Evolutionary conservation across 306 rosid genomes (phyloP).

Genomic region (Begonia loranthoides): DNA sequence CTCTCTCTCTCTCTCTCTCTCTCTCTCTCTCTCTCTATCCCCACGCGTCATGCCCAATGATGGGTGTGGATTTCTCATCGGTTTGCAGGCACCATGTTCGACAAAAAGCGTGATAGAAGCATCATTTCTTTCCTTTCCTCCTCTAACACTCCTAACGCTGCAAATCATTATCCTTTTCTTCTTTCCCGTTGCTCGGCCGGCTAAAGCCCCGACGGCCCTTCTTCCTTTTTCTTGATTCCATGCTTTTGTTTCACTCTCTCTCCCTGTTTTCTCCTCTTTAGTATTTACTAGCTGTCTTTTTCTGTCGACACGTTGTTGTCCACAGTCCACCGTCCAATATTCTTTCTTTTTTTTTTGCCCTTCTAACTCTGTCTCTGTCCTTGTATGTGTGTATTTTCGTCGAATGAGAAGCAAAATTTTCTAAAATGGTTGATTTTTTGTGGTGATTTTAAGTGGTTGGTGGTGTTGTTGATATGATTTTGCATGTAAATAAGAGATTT

Average conservation of each 20-base stretch:
- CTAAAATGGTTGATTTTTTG: not conserved
- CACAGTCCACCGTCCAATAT: constrained; percentile 2
- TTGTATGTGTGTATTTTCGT: constrained; percentile 3
- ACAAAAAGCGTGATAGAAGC: constrained; percentile 26
- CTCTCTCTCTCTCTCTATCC: too few species aligned
- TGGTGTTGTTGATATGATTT: not conserved
- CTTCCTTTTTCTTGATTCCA: not conserved
- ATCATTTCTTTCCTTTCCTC: constrained; percentile 17
- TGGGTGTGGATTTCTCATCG: constrained; percentile 1
- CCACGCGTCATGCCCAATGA: not conserved
- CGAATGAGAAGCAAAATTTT: not conserved
- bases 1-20: too few species aligned
- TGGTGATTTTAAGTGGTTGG: constrained; percentile 1
- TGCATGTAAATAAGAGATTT: constrained; percentile 1
- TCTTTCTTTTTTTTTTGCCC: not conserved
- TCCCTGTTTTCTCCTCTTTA: not conserved
- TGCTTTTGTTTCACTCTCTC: not conserved
- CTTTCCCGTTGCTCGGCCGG: constrained; percentile 20
- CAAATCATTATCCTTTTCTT: constrained; percentile 27
- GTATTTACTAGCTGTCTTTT: not conserved
- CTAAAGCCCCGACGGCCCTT: constrained; percentile 12
- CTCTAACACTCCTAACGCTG: constrained; percentile 11
- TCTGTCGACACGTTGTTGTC: not conserved
- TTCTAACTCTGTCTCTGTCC: not conserved
- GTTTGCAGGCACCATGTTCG: constrained; percentile 18